Evolutionary conservation across 1,284 basidiomycete species (phyloP), one percentile per base, ranked within the genome.

Genomic region (Entoloma clypeatum): DNA sequence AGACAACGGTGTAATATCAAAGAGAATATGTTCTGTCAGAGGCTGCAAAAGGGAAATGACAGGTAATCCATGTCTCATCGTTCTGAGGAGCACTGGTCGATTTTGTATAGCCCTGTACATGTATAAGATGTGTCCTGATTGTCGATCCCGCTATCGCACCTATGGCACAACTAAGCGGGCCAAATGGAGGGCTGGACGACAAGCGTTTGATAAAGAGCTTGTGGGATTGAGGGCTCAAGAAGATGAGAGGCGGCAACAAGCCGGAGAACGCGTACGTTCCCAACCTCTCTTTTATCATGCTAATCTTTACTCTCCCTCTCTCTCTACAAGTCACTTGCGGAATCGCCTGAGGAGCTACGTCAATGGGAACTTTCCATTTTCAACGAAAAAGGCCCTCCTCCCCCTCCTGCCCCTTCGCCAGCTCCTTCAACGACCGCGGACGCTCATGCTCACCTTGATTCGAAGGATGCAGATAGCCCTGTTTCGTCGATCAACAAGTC

Each of bases 91-190:
- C n/a, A n/a, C 10, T 34, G 30, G 32, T 22, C 19, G n/a, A 11
- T 17, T 6, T 7, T 10, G 13, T 22, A 38, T 58, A 53, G 70
- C 54, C 4, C 63, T 59, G 11, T 74, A 73, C 39, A 61, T 64
- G 32, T 77, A 62, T 62, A 77, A 74, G 54, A 79, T 78, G 76
- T 79, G 76, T 51, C 60, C 68, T 13, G 59, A 64, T 0, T 78
- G 76, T 49, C 64, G 76, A 21, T 57, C 64, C 23, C 63, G 72
- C 8, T 77, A 77, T 54, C 65, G 70, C 26, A 63, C 54, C 32
- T 77, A 79, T 44, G 75, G 75, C 0, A 71, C 60, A 36, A 77
- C 73, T 3, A 79, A 78, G 54, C 68, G 74, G 9, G 66, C 66
- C 2, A 79, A 77, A 50, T 72, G 70, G 69, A 75, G 69, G 49